A percentile compares a stretch with the other conserved stretches of the same genome.
phyloP scores from a whole-genome alignment of 2,329 filamentous ascomycete genomes.

The Septoria linicola region DNA sequence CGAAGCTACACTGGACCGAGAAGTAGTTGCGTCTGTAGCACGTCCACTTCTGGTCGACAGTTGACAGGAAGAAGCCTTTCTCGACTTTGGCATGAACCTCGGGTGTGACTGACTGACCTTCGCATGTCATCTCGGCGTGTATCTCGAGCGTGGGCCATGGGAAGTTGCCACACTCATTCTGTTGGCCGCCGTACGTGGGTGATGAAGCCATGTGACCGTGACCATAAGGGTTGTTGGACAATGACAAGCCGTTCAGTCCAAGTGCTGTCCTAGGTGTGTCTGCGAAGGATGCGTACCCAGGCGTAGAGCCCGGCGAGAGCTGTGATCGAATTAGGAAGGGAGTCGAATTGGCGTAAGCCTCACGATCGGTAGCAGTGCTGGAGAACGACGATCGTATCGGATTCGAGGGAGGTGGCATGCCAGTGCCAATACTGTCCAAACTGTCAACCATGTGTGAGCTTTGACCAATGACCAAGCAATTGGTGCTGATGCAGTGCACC shows the following conservation, averaged over 20 bases:
- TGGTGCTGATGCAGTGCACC: conserved; percentile 23
- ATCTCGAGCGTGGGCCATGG: conserved; percentile 50
- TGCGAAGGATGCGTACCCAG: conserved; percentile 34
- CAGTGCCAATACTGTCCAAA: conserved; percentile 31
- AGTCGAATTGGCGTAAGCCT: conserved; percentile 30
- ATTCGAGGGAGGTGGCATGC: conserved; percentile 33
- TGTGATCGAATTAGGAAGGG: conserved; percentile 32
- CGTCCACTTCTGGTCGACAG: conserved; percentile 76
- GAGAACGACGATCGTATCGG: conserved; percentile 31
- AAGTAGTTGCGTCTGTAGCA: conserved; percentile 93
- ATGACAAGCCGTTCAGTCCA: conserved; percentile 28
- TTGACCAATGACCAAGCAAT: conserved; percentile 19
- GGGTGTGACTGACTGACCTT: conserved; percentile 61
- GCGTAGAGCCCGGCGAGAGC: conserved; percentile 30
- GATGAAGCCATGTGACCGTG: conserved; percentile 34
- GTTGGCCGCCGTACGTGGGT: conserved; percentile 29
- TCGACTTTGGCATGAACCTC: conserved; percentile 79
- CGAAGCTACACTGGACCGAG: conserved; percentile 76
- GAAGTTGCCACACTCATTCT: conserved; percentile 40
- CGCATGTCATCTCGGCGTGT: conserved; percentile 62
- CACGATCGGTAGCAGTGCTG: conserved; percentile 32
- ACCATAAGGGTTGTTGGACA: conserved; percentile 25
- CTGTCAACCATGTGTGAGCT: conserved; percentile 34
- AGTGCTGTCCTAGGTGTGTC: conserved; percentile 35
- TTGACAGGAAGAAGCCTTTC: conserved; percentile 78